Evolutionary conservation across 371 early-diverging fungal genomes (phyloP), one percentile per base, ranked within the genome.

Genomic region (Mucor velutinosus): DNA sequence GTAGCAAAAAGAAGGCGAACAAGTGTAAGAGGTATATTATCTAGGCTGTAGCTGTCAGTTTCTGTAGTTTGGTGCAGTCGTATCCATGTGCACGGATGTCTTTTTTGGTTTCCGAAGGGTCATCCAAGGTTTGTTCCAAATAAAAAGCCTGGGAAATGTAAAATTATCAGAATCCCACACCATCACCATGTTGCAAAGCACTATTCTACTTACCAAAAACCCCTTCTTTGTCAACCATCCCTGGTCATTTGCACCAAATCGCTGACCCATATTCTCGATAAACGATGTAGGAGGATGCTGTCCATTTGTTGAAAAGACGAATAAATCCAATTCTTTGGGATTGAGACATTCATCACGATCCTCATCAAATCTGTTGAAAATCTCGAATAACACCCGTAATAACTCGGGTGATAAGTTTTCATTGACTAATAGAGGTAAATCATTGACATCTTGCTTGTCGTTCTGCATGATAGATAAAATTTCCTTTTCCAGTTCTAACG

Each of bases 41-140:
- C 10, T 35, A 35, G 11, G 35, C 35, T 35, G 6, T 35, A 35
- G 35, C 35, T 35, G 47, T 51, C 55, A 29, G 15, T 62, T 76
- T 76, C 45, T 66, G 64, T 27, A 81, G 58, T 39, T 71, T 70
- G 39, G 72, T 72, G 2, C 81, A 79, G 68, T 88, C 85, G 65
- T 81, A 88, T 23, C 86, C 86, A 69, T 88, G 88, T 45, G 80
- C 84, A 55, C 73, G 72, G 45, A 88, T 73, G 65, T 88, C 88
- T 17, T 81, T 81, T 59, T 83, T 75, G 1, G 88, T 88, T 70
- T 88, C 88, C n/a, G 80, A 75, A 4, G 83, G 82, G 58, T 88
- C 88, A 60, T 80, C 88, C 29, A 88, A 64, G 0, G 88, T 86
- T 68, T 88, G 88, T 53, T 88, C 86, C 61, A 86, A 72, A 68